Percentiles rank a stretch among this genome's conserved stretches.
Evolutionary conservation across 2,329 filamentous ascomycete species (phyloP).

Genomic region (Xylariaceae sp.): DNA sequence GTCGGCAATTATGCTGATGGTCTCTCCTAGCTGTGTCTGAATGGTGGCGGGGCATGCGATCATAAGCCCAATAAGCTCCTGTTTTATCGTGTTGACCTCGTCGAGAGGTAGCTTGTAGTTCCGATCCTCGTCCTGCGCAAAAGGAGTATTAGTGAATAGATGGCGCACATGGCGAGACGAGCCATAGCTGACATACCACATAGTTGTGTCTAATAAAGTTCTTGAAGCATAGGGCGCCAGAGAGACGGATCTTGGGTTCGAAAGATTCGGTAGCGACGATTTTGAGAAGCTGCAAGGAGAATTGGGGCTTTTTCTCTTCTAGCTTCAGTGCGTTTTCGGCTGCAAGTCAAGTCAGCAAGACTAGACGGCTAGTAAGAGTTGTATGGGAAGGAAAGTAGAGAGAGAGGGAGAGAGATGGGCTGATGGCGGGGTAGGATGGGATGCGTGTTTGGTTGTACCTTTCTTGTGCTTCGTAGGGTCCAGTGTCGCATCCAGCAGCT

Average conservation of each 20-base stretch:
- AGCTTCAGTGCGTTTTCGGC: conserved; percentile 81
- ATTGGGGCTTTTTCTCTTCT: conserved; percentile 83
- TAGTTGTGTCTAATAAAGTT: conserved; percentile 97
- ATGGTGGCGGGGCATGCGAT: conserved; percentile 86
- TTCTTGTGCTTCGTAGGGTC: conserved; percentile 88
- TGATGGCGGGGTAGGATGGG: conserved; percentile 29
- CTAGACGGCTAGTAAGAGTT: conserved; percentile 2
- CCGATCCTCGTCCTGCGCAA: conserved; percentile 80
- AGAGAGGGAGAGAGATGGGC: background rate
- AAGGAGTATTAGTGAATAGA: background rate
- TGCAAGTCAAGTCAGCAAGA: conserved; percentile 49
- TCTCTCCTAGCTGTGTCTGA: conserved; percentile 93
- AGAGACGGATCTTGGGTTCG: conserved; percentile 80
- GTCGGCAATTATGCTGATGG: conserved; percentile 96
- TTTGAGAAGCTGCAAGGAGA: conserved; percentile 86
- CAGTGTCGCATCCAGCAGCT: conserved; percentile 89
- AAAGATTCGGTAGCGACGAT: conserved; percentile 81
- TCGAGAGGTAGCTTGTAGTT: conserved; percentile 84
- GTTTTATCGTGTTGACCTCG: conserved; percentile 91
- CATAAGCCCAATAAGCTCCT: conserved; percentile 95
- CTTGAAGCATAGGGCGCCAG: conserved; percentile 94
- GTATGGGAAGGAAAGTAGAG: background rate
- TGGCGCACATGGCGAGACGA: background rate
- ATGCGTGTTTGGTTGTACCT: conserved; percentile 63
- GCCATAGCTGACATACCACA: conserved; percentile 62